A percentile compares a stretch with the other conserved stretches of the same genome.
These are phyloP conservation scores for Fusarium citri DNA, from an alignment of 2,329 filamentous ascomycete species.

Conservation along the genomic window DNA sequence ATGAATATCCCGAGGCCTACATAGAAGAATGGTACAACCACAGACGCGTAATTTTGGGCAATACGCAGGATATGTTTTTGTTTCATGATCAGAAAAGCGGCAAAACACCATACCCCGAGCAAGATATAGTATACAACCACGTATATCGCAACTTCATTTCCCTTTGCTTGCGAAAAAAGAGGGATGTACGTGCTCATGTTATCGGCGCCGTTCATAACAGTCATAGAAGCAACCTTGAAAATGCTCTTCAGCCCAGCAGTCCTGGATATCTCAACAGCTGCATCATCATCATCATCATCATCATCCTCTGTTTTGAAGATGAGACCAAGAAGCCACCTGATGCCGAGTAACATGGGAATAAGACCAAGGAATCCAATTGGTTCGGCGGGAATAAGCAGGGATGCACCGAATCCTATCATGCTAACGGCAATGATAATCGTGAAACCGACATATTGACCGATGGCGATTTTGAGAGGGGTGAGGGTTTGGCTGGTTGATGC, in stretches of 20 bases:
- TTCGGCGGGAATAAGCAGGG: neutral
- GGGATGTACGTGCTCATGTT: slow-evolving; percentile 7
- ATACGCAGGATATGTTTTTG: neutral
- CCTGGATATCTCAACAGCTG: neutral
- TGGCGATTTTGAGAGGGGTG: neutral
- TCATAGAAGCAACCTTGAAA: slow-evolving; percentile 10
- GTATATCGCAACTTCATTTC: neutral
- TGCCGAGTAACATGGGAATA: neutral
- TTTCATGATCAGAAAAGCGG: neutral
- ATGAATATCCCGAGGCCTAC: slow-evolving; percentile 5
- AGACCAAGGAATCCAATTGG: slow-evolving; percentile 14
- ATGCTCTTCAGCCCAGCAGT: neutral
- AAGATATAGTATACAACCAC: slow-evolving; percentile 8
- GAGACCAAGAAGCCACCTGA: neutral
- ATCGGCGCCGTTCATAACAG: slow-evolving; percentile 2
- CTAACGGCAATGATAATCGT: slow-evolving; percentile 3
- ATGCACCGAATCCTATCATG: slow-evolving; percentile 8
- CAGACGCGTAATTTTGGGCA: neutral
- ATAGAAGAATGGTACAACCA: neutral
- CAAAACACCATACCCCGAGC: neutral
- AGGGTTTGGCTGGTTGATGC: neutral
- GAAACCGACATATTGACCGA: slow-evolving; percentile 10
- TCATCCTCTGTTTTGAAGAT: neutral
- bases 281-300: neutral
- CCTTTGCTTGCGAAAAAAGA: neutral